Conservation (phyloP, 2,329 filamentous ascomycete genomes). For the Diplodia scrobiculata region DNA sequence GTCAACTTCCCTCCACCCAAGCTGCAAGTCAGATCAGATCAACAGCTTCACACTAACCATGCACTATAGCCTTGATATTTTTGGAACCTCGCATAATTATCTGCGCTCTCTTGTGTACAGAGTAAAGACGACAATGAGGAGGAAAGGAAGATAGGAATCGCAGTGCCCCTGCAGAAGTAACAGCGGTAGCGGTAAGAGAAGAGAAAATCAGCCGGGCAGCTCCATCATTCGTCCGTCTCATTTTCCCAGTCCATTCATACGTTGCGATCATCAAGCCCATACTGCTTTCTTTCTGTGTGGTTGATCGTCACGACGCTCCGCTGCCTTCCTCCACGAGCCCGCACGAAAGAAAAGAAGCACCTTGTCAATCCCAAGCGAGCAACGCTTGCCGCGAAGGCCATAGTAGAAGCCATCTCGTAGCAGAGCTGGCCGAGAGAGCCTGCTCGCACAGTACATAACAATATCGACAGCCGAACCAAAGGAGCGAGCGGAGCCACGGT, state of each 20-base stretch:
- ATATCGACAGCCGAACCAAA: conserved; percentile 20
- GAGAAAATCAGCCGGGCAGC: conserved; percentile 1
- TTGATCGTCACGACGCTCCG: conserved; percentile 18
- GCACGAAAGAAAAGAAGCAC: conserved; percentile 1
- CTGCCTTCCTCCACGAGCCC: conserved; percentile 9
- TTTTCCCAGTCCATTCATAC: conserved; percentile 1
- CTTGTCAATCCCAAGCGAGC: conserved; percentile 1
- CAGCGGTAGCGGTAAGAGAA: not conserved
- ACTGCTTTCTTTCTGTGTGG: not conserved
- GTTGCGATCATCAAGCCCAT: conserved; percentile 9
- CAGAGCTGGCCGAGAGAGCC: not conserved
- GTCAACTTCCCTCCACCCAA: not conserved
- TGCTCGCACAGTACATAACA: not conserved
- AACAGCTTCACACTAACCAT: not conserved
- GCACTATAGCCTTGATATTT: not conserved
- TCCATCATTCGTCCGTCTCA: not conserved
- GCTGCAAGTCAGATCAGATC: not conserved
- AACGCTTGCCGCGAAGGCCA: conserved; percentile 1
- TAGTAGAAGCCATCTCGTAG: not conserved
- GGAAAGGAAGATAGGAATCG: conserved; percentile 11
- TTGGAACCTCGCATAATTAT: conserved; percentile 22
- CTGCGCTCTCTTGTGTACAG: conserved; percentile 22
- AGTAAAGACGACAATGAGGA: conserved; percentile 11
- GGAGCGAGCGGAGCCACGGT: not conserved
- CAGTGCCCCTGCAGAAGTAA: conserved; percentile 10